Percentiles rank a stretch among this genome's conserved stretches.
Conservation (phyloP, 2,329 filamentous ascomycete species). For the Aschersonia sp. region DNA sequence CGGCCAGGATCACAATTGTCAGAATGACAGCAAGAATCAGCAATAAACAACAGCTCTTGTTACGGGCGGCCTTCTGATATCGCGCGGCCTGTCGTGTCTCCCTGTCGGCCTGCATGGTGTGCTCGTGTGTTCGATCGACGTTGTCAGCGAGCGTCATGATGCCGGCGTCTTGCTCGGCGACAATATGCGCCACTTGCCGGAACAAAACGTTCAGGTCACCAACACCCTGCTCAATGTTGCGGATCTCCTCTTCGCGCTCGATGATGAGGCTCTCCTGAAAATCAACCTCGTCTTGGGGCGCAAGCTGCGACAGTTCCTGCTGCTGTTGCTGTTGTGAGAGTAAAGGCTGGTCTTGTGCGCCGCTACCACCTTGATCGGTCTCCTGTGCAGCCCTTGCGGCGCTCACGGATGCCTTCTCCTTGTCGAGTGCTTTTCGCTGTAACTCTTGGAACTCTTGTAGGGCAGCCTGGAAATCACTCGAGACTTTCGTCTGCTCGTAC, state of each 20-base stretch:
- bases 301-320: conserved; percentile 65
- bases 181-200: conserved; percentile 94
- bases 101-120: conserved; percentile 72
- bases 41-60: conserved; percentile 85
- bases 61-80: conserved; percentile 90
- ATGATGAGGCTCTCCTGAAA: conserved; percentile 94
- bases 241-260: conserved; percentile 92
- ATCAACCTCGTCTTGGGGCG: conserved; percentile 87
- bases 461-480: conserved; percentile 79
- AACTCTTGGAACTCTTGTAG: conserved; percentile 84
- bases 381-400: conserved; percentile 74
- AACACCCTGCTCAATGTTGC: conserved; percentile 93
- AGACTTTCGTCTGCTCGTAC: conserved; percentile 91
- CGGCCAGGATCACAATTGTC: conserved; percentile 78
- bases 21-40: conserved; percentile 80
- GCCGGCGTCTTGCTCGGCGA: conserved; percentile 76
- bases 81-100: conserved; percentile 76
- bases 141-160: conserved; percentile 84
- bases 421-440: conserved; percentile 83
- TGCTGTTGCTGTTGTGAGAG: conserved; percentile 43
- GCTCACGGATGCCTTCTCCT: conserved; percentile 73
- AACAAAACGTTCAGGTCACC: conserved; percentile 94
- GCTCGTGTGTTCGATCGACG: conserved; percentile 66
- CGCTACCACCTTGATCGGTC: conserved; percentile 18
- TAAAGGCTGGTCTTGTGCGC: conserved; percentile 17